Conservation (phyloP, 805 yeast species). For the Cephaloascus fragrans region DNA sequence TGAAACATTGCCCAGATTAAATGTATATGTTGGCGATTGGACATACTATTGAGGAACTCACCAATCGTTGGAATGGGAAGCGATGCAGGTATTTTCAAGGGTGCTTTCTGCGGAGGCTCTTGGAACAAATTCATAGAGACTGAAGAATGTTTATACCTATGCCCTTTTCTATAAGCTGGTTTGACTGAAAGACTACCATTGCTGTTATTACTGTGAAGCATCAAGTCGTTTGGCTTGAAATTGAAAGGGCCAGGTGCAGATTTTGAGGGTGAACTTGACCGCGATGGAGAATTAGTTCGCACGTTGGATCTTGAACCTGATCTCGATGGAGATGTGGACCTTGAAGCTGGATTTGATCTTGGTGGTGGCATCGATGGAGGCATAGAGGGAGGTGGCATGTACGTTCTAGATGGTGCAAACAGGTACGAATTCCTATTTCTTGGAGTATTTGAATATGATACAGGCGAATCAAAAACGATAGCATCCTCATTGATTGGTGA, state of each 20-base stretch:
- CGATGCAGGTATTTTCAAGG: constrained; percentile 49
- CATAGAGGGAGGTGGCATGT: constrained; percentile 13
- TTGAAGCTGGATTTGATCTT: constrained; percentile 18
- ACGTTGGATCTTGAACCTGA: constrained; percentile 17
- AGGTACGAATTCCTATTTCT: constrained; percentile 13
- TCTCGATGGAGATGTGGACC: constrained; percentile 9
- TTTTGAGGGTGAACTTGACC: constrained; percentile 12
- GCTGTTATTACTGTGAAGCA: constrained; percentile 17
- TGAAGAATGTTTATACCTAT: constrained; percentile 90
- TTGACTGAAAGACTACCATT: constrained; percentile 12
- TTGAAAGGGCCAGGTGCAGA: too few relatives aligned
- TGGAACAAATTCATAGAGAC: constrained; percentile 94
- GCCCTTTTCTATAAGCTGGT: constrained; percentile 83
- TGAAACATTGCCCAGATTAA: constrained; percentile 54
- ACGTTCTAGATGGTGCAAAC: constrained; percentile 4
- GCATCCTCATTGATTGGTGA: background rate
- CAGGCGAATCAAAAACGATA: background rate
- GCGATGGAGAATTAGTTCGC: constrained; percentile 3
- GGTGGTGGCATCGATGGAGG: constrained; percentile 15
- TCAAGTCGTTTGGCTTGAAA: constrained; percentile 44
- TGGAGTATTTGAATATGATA: constrained; percentile 8
- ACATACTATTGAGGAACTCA: constrained; percentile 57
- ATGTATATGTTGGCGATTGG: constrained; percentile 45
- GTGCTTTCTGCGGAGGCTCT: constrained; percentile 73
- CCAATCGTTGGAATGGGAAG: constrained; percentile 63